phyloP scores from a whole-genome alignment of 2,329 filamentous ascomycete genomes.

The Claviceps humidiphila region DNA sequence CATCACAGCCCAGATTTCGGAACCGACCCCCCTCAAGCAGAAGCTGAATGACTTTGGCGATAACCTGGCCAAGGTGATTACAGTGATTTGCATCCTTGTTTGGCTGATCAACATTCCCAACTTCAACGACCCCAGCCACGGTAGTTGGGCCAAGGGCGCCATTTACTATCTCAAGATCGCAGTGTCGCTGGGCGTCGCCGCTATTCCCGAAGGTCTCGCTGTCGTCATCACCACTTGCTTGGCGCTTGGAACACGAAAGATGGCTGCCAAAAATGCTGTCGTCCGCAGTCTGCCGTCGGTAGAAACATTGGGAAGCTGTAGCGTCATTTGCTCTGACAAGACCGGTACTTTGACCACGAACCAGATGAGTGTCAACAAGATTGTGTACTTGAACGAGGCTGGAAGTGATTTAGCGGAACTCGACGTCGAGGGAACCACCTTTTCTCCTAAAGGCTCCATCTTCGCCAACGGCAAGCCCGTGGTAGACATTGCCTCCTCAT shows the following conservation, averaged over 20 bases:
- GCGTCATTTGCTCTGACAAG: conserved; percentile 98
- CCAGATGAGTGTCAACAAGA: conserved; percentile 95
- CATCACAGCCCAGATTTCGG: conserved; percentile 94
- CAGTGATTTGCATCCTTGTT: conserved; percentile 86
- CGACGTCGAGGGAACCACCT: conserved; percentile 85
- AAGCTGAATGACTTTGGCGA: conserved; percentile 98
- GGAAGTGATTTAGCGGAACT: conserved; percentile 71
- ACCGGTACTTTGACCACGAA: conserved; percentile 97
- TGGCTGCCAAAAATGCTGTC: conserved; percentile 97
- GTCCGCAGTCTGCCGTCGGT: conserved; percentile 93
- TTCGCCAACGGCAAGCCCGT: conserved; percentile 54
- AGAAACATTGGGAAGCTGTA: conserved; percentile 96
- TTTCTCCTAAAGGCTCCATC: conserved; percentile 69
- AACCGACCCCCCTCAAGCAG: conserved; percentile 93
- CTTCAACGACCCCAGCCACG: conserved; percentile 89
- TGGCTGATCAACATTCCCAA: conserved; percentile 98
- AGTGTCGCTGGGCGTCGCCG: conserved; percentile 92
- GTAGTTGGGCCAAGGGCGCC: conserved; percentile 87
- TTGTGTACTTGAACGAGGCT: conserved; percentile 67
- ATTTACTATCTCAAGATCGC: conserved; percentile 99
- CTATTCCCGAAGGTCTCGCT: conserved; percentile 92
- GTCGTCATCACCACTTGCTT: conserved; percentile 99
- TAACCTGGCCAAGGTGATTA: conserved; percentile 92
- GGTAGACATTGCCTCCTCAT: conserved; percentile 55
- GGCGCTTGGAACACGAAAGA: conserved; percentile 90